Percentiles rank a stretch among this genome's conserved stretches.
phyloP scores from a whole-genome alignment of 2,329 filamentous ascomycete species.

The Dactylellina haptotyla region DNA sequence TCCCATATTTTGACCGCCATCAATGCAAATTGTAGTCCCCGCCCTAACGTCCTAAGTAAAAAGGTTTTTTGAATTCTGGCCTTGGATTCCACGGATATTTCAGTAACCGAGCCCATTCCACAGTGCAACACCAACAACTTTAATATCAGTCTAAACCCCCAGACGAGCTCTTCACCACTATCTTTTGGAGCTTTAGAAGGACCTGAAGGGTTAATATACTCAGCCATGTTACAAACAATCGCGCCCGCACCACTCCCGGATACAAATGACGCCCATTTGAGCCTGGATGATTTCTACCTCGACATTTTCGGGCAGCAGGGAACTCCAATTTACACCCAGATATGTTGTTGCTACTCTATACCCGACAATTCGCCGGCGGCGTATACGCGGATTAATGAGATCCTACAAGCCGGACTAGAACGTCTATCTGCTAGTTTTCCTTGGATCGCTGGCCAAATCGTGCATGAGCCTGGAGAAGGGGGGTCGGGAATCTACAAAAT shows the following conservation, averaged over 20 bases:
- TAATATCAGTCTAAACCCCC: too few relatives aligned
- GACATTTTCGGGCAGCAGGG: constrained; percentile 49
- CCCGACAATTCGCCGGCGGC: constrained; percentile 27
- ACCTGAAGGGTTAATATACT: background rate
- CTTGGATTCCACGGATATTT: too few relatives aligned
- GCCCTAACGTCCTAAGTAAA: too few relatives aligned
- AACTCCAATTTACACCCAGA: constrained; percentile 37
- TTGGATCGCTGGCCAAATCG: constrained; percentile 65
- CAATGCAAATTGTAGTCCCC: too few relatives aligned
- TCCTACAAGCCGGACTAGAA: constrained; percentile 61
- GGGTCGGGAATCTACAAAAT: constrained; percentile 62
- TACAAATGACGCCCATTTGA: background rate
- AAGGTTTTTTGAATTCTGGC: too few relatives aligned
- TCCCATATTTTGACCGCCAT: too few relatives aligned
- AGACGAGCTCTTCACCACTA: too few relatives aligned
- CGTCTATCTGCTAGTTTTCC: constrained; percentile 63
- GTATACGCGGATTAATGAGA: constrained; percentile 31
- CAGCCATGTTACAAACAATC: constrained; percentile 35
- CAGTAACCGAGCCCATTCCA: too few relatives aligned
- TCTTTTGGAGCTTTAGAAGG: constrained; percentile 1
- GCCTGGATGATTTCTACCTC: constrained; percentile 38
- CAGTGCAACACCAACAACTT: too few relatives aligned
- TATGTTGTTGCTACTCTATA: constrained; percentile 34
- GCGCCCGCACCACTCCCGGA: constrained; percentile 17
- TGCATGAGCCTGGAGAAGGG: constrained; percentile 59